These are phyloP conservation scores for Xylaria sp. DNA, from an alignment of 2,329 filamentous ascomycete genomes.

Conservation along the genomic window DNA sequence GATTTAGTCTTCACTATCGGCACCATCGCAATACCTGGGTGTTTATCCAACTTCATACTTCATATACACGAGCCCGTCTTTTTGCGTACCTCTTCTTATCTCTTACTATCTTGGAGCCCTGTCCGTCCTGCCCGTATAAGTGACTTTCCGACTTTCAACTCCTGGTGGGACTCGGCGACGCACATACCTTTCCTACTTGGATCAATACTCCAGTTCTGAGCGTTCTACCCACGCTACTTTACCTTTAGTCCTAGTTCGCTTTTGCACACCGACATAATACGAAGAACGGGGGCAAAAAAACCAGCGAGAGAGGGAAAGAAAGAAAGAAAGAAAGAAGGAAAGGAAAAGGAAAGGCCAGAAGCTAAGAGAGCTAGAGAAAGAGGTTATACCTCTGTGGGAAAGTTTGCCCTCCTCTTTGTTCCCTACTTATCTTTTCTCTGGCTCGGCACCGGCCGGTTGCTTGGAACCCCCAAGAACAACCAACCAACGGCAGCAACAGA, in stretches of 20 bases:
- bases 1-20: not conserved
- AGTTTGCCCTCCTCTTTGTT: slow-evolving; percentile 21
- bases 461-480: slow-evolving; percentile 11
- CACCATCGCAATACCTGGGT: slow-evolving; percentile 5
- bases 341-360: not conserved
- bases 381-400: slow-evolving; percentile 23
- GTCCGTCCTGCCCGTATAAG: not conserved
- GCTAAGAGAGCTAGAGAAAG: slow-evolving; percentile 22
- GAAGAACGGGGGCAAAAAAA: slow-evolving; percentile 2
- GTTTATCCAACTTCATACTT: not conserved
- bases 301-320: not conserved
- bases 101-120: not conserved
- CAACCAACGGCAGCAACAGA: not conserved
- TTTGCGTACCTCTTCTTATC: not conserved
- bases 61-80: not conserved
- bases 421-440: slow-evolving; percentile 9
- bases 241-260: slow-evolving; percentile 18
- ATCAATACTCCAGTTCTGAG: slow-evolving; percentile 10
- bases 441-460: slow-evolving; percentile 13
- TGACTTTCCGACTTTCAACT: not conserved
- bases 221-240: not conserved
- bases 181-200: slow-evolving; percentile 15
- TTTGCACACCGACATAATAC: slow-evolving; percentile 27
- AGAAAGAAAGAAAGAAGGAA: slow-evolving; percentile 11
- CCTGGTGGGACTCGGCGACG: slow-evolving; percentile 22